A percentile compares a stretch with the other conserved stretches of the same genome.
phyloP scores from a whole-genome alignment of 306 rosid species.

The Vachellia pachyceras region DNA sequence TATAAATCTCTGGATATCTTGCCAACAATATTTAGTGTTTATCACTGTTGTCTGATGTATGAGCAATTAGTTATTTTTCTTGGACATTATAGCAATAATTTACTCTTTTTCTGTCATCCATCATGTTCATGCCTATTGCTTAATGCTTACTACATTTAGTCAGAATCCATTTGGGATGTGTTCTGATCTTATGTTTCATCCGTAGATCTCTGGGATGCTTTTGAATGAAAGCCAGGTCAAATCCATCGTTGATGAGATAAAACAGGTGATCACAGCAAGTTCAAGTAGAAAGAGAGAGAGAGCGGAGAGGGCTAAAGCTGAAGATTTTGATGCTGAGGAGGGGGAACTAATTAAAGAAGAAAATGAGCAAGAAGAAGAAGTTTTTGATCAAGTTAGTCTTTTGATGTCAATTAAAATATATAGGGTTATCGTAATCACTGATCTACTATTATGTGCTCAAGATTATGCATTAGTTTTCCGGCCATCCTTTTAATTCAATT shows the following conservation, averaged over 20 bases:
- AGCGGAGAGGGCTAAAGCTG: slow-evolving; percentile 86
- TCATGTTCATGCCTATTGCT: background rate
- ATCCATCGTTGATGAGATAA: slow-evolving; percentile 87
- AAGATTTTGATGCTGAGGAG: slow-evolving; percentile 98
- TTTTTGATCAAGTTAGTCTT: slow-evolving; percentile 91
- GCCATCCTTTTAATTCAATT: slow-evolving; percentile 18
- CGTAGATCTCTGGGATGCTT: slow-evolving; percentile 85
- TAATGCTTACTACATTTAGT: background rate
- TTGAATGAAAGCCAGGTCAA: slow-evolving; percentile 89
- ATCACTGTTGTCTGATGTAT: background rate
- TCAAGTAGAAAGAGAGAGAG: slow-evolving; percentile 92
- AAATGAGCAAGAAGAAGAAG: slow-evolving; percentile 99
- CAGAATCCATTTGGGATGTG: background rate
- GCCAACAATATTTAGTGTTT: background rate
- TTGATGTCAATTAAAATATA: slow-evolving; percentile 39
- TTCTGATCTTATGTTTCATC: slow-evolving; percentile 30
- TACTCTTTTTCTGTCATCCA: background rate
- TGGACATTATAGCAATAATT: background rate
- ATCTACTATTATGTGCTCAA: background rate
- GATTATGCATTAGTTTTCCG: slow-evolving; percentile 19
- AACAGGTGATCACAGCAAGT: slow-evolving; percentile 93
- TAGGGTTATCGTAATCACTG: background rate
- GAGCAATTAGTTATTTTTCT: background rate
- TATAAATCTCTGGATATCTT: background rate
- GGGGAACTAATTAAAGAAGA: slow-evolving; percentile 91